phyloP scores from a whole-genome alignment of 495 filamentous ascomycete genomes.

The Margaritispora aquatica region DNA sequence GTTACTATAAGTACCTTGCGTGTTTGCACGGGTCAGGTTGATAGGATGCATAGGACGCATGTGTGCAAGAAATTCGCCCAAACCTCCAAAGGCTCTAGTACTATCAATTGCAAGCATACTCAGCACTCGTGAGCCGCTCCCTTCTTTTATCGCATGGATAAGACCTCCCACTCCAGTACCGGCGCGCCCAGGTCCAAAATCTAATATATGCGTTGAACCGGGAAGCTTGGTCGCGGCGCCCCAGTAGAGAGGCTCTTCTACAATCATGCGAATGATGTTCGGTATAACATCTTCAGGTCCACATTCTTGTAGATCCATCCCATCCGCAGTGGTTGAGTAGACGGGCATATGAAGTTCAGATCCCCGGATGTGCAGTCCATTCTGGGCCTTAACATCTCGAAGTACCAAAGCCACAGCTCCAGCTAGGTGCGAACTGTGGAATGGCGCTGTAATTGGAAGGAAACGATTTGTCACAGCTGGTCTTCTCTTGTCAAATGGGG shows the following conservation, averaged over 20 bases:
- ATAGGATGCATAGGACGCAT: too few relatives aligned
- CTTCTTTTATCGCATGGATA: not conserved
- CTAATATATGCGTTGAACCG: not conserved
- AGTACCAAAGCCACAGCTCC: not conserved
- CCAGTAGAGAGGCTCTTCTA: conserved; percentile 53
- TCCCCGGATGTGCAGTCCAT: too few relatives aligned
- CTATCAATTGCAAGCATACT: not conserved
- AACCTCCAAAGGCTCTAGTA: too few relatives aligned
- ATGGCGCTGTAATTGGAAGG: not conserved
- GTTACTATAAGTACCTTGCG: too few relatives aligned
- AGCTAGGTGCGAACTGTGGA: not conserved
- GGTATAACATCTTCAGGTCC: not conserved
- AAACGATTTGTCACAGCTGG: conserved; percentile 56
- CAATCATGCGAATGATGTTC: conserved; percentile 51
- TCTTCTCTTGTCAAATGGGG: conserved; percentile 49
- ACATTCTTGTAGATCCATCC: not conserved
- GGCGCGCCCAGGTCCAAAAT: not conserved
- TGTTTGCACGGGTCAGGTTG: too few relatives aligned
- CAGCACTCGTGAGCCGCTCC: not conserved
- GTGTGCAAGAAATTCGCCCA: too few relatives aligned
- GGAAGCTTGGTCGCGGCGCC: not conserved
- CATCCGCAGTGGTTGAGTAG: not conserved
- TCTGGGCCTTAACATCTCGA: too few relatives aligned
- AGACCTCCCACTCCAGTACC: not conserved
- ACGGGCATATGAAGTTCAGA: not conserved